Percentiles rank a stretch among this genome's conserved stretches.
These are phyloP conservation scores for Arachis stenosperma DNA, from an alignment of 306 rosid genomes.

Conservation along the genomic window DNA sequence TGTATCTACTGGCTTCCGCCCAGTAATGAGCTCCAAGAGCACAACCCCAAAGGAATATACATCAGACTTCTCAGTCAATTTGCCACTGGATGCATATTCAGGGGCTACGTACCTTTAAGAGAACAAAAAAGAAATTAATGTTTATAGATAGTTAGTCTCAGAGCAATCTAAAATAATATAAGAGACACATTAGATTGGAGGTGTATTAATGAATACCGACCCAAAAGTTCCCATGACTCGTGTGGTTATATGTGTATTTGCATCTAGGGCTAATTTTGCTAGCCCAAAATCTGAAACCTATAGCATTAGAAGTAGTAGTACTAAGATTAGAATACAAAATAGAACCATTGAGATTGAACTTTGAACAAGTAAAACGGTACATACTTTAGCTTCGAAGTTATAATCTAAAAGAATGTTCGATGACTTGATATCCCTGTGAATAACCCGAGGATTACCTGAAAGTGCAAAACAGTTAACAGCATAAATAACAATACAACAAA, in stretches of 20 bases:
- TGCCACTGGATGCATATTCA: constrained; percentile 95
- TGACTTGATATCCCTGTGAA: constrained; percentile 96
- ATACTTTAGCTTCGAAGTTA: constrained; percentile 86
- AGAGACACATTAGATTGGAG: constrained; percentile 27
- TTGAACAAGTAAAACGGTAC: constrained; percentile 22
- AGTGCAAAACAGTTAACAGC: constrained; percentile 32
- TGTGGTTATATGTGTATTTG: constrained; percentile 75
- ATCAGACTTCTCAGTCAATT: constrained; percentile 87
- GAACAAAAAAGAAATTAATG: background rate
- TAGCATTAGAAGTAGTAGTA: constrained; percentile 23
- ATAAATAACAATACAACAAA: constrained; percentile 15
- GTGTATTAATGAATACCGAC: constrained; percentile 48
- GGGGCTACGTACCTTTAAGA: constrained; percentile 85
- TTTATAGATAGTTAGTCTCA: constrained; percentile 6
- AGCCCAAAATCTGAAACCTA: constrained; percentile 98
- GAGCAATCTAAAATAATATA: background rate
- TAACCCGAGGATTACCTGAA: constrained; percentile 89
- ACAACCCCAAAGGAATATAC: constrained; percentile 93
- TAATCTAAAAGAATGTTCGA: constrained; percentile 88
- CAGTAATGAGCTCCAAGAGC: constrained; percentile 90
- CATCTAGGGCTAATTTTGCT: constrained; percentile 83
- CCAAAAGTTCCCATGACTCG: constrained; percentile 98
- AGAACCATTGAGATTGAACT: constrained; percentile 22
- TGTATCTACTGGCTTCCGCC: constrained; percentile 84
- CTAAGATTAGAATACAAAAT: constrained; percentile 23